Evolutionary conservation across 129 eudicot genomes (phyloP).

Genomic region (Escallonia herrerae): DNA sequence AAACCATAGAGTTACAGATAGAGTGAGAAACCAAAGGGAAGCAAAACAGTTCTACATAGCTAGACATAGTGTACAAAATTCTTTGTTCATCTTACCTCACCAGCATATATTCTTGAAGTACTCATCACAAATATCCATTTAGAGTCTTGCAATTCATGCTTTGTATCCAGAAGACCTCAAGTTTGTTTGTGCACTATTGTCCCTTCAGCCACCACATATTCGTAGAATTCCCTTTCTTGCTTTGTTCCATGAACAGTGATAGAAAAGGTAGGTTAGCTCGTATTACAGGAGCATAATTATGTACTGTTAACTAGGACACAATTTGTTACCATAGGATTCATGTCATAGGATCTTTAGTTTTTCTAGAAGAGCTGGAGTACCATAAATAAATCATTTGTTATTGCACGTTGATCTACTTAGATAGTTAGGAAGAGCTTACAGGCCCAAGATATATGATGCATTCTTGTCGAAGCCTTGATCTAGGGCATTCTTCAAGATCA

Average conservation of each 20-base stretch:
- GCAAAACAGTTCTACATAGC: background rate
- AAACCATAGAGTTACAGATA: background rate
- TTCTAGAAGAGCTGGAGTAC: no score
- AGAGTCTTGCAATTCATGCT: conserved; percentile 28
- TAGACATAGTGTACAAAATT: background rate
- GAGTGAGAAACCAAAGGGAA: background rate
- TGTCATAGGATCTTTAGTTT: no score
- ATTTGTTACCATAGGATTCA: no score
- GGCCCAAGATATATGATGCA: conserved; percentile 87
- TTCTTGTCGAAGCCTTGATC: conserved; percentile 60
- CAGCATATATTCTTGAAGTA: conserved; percentile 59
- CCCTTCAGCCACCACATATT: conserved; percentile 54
- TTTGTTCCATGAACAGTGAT: conserved; percentile 13
- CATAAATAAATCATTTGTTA: no score
- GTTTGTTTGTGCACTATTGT: conserved; percentile 46
- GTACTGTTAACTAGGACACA: background rate
- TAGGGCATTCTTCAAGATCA: conserved; percentile 66
- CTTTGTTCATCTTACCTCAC: conserved; percentile 31
- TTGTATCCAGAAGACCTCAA: conserved; percentile 45
- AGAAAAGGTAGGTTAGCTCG: no score
- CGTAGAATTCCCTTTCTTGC: conserved; percentile 75
- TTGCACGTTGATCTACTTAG: no score
- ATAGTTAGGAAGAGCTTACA: conserved; percentile 29
- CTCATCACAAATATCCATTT: conserved; percentile 92
- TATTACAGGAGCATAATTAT: no score